These are phyloP conservation scores for Aureobasidium zeae DNA, from an alignment of 2,329 filamentous ascomycete genomes.

Conservation along the genomic window DNA sequence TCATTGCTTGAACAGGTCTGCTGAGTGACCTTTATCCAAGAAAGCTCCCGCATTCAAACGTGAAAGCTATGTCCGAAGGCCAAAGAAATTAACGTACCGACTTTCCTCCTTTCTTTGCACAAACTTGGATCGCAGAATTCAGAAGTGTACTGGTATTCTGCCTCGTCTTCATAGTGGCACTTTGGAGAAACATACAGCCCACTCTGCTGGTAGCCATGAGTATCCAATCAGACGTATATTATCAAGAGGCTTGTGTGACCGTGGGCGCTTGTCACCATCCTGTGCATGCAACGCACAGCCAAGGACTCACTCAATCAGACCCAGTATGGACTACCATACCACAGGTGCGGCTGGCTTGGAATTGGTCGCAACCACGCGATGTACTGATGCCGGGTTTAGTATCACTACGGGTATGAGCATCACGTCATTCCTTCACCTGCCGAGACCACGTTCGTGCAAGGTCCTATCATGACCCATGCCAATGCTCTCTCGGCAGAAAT, in stretches of 20 bases:
- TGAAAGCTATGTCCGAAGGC: constrained; percentile 10
- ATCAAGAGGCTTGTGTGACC: constrained; percentile 1
- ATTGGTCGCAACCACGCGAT: not conserved
- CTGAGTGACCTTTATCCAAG: not conserved
- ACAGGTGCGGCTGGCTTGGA: not conserved
- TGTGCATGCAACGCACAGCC: constrained; percentile 5
- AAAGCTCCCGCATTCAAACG: constrained; percentile 4
- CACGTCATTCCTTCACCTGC: not conserved
- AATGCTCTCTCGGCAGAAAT: not conserved
- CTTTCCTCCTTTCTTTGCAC: too few relatives aligned
- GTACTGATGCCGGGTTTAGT: not conserved
- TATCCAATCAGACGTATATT: constrained; percentile 3
- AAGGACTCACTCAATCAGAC: not conserved
- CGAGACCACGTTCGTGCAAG: not conserved
- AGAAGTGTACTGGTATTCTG: too few relatives aligned
- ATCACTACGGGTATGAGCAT: constrained; percentile 5
- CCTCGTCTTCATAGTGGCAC: too few relatives aligned
- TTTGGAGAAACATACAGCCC: too few relatives aligned
- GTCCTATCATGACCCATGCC: not conserved
- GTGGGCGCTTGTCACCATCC: not conserved
- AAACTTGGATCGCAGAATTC: too few relatives aligned
- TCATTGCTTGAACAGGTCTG: constrained; percentile 5
- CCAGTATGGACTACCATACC: constrained; percentile 1
- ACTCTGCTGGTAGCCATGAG: too few relatives aligned
- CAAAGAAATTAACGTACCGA: too few relatives aligned